Evolutionary conservation across 2,329 filamentous ascomycete genomes (phyloP).

Genomic region (Colletotrichum endophyticum): DNA sequence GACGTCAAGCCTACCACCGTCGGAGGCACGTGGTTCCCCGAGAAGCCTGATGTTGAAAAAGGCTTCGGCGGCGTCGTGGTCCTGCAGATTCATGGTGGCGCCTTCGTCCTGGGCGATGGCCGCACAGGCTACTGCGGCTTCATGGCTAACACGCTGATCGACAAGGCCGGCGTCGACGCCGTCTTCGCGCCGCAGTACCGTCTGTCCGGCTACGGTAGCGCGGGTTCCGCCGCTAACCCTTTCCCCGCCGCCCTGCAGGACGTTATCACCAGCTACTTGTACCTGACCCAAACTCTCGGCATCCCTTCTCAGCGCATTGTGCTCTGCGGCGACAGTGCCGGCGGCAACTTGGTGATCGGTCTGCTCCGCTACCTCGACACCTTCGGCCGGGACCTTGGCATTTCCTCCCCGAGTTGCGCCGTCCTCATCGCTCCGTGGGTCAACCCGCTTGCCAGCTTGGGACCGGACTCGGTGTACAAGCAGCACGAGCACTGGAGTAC

Average conservation of each 20-base stretch:
- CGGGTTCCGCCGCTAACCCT: background rate
- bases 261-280: slow-evolving; percentile 32
- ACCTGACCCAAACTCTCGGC: slow-evolving; percentile 24
- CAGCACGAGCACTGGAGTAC: slow-evolving; percentile 5
- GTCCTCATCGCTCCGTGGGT: slow-evolving; percentile 2
- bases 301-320: slow-evolving; percentile 31
- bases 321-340: slow-evolving; percentile 37
- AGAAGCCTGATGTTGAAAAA: slow-evolving; percentile 7
- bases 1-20: slow-evolving; percentile 21
- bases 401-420: background rate
- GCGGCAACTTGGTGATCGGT: slow-evolving; percentile 32
- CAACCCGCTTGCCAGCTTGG: slow-evolving; percentile 1
- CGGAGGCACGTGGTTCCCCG: slow-evolving; percentile 28
- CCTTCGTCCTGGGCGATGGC: slow-evolving; percentile 33
- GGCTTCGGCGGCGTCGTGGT: slow-evolving; percentile 19
- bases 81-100: slow-evolving; percentile 37
- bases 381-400: background rate
- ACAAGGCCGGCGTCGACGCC: slow-evolving; percentile 25
- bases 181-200: slow-evolving; percentile 36
- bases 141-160: slow-evolving; percentile 25
- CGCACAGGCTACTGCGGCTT: slow-evolving; percentile 33
- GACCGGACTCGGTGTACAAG: background rate
- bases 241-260: slow-evolving; percentile 37
- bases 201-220: slow-evolving; percentile 24
- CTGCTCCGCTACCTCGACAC: slow-evolving; percentile 33